Conservation (phyloP, 352 stramenopile species). For the Phytophthora pluvialis region DNA sequence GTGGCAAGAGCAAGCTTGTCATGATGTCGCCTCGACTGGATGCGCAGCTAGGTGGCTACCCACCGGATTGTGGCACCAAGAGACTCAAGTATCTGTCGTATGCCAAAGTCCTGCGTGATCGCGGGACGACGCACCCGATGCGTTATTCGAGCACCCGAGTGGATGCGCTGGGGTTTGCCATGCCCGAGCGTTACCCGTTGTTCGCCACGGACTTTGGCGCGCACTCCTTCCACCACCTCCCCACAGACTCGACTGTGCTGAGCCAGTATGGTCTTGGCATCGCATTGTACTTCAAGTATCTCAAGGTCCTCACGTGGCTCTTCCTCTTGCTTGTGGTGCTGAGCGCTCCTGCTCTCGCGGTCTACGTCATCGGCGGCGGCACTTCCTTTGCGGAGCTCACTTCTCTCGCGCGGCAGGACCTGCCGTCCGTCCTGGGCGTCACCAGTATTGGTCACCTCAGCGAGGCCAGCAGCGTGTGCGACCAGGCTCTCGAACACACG, state of each 20-base stretch:
- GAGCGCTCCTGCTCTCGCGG: conserved; percentile 58
- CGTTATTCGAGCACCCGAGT: conserved; percentile 63
- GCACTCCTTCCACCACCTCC: conserved; percentile 75
- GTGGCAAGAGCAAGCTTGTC: conserved; percentile 18
- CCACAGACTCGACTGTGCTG: conserved; percentile 77
- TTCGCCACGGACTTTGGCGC: conserved; percentile 77
- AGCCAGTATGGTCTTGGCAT: conserved; percentile 82
- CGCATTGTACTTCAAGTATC: conserved; percentile 88
- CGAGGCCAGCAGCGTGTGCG: conserved; percentile 70
- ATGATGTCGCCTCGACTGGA: conserved; percentile 55
- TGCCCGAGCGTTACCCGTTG: conserved; percentile 62
- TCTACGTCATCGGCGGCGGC: conserved; percentile 75
- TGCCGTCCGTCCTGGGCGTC: conserved; percentile 72
- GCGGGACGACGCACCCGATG: conserved; percentile 78
- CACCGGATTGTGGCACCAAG: conserved; percentile 75
- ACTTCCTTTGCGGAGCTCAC: conserved; percentile 63
- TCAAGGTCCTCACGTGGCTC: conserved; percentile 87
- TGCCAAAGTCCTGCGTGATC: conserved; percentile 76
- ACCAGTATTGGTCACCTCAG: conserved; percentile 83
- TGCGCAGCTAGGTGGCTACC: conserved; percentile 72
- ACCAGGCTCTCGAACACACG: conserved; percentile 59
- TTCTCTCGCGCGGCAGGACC: conserved; percentile 69
- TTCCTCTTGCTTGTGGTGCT: conserved; percentile 81
- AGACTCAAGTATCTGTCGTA: conserved; percentile 82
- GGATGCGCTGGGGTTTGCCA: conserved; percentile 60